A percentile compares a stretch with the other conserved stretches of the same genome.
These are phyloP conservation scores for Leucocoprinus birnbaumii DNA, from an alignment of 768 basidiomycete genomes.

Conservation along the genomic window DNA sequence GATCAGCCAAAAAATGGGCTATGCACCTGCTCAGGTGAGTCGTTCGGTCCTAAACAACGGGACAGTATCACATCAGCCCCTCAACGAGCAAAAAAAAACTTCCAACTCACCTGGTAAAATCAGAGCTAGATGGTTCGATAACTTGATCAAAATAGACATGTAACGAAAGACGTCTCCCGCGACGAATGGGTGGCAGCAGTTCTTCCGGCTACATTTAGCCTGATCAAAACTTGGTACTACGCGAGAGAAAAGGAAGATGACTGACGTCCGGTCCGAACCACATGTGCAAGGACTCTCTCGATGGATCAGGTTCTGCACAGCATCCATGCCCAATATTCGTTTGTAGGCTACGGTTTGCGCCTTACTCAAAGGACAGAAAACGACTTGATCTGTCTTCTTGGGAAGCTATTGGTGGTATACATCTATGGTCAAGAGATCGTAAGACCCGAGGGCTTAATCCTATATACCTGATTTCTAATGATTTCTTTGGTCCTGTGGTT, in stretches of 20 bases:
- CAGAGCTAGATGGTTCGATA: constrained; percentile 85
- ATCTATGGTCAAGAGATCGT: neutral
- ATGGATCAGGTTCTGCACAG: constrained; percentile 68
- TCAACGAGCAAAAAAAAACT: neutral
- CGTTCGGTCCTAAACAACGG: constrained; percentile 60
- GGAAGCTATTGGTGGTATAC: constrained; percentile 58
- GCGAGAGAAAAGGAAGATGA: constrained; percentile 6
- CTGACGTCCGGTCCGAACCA: constrained; percentile 55
- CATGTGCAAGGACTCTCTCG: constrained; percentile 78
- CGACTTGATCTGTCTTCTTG: constrained; percentile 84
- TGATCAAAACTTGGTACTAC: constrained; percentile 7
- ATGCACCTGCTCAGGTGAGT: constrained; percentile 65
- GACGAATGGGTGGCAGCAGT: constrained; percentile 43
- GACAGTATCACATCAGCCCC: neutral
- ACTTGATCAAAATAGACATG: constrained; percentile 79
- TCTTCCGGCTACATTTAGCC: constrained; percentile 30
- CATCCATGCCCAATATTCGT: constrained; percentile 56
- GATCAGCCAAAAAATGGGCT: neutral
- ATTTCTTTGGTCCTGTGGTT: constrained; percentile 66
- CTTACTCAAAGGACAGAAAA: constrained; percentile 85
- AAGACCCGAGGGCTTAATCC: neutral
- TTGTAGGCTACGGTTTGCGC: constrained; percentile 75
- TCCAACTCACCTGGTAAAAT: constrained; percentile 68
- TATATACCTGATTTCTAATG: constrained; percentile 60
- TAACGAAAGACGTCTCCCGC: constrained; percentile 72